Conservation (phyloP, 148 eudicot genomes). For the Nyssa sinensis region DNA sequence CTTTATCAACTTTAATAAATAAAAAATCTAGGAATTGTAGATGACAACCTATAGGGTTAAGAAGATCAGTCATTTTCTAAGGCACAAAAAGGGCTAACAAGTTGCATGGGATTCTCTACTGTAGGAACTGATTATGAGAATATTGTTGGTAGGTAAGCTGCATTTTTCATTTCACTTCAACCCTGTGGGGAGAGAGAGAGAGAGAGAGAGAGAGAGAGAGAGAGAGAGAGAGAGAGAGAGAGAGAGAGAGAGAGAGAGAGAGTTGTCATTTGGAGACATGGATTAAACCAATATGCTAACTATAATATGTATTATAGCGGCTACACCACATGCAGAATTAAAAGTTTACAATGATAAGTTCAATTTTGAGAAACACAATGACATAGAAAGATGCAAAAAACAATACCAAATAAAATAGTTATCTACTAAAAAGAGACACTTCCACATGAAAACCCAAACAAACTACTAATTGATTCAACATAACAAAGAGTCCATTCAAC, state of each 20-base stretch:
- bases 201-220: too few relatives aligned
- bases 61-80: constrained; percentile 3
- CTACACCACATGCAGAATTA: too few relatives aligned
- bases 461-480: not conserved
- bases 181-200: not conserved
- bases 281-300: too few relatives aligned
- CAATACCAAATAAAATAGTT: too few relatives aligned
- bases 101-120: constrained; percentile 14
- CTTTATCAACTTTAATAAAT: constrained; percentile 6
- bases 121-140: not conserved
- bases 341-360: too few relatives aligned
- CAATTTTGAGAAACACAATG: too few relatives aligned
- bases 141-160: constrained; percentile 11
- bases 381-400: too few relatives aligned
- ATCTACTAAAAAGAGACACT: too few relatives aligned
- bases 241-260: too few relatives aligned
- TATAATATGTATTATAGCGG: too few relatives aligned
- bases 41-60: not conserved
- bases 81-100: constrained; percentile 6
- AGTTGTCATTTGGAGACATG: too few relatives aligned
- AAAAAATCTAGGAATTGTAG: constrained; percentile 10
- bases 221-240: too few relatives aligned
- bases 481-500: not conserved
- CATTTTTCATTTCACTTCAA: constrained; percentile 12
- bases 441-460: not conserved